Percentiles rank a stretch among this genome's conserved stretches.
phyloP scores from a whole-genome alignment of 192 early-diverging fungal genomes.

The Backusella luteola region DNA sequence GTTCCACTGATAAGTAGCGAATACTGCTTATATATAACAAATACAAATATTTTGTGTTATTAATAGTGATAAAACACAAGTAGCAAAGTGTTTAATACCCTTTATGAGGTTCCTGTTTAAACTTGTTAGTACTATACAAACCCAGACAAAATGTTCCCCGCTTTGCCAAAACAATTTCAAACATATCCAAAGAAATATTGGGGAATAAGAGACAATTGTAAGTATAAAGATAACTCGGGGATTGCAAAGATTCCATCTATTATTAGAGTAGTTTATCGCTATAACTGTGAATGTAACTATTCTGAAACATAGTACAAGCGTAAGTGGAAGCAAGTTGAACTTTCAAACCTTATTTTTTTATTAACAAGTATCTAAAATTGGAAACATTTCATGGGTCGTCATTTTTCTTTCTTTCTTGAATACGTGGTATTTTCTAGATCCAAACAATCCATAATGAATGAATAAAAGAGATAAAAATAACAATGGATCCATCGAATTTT shows the following conservation, averaged over 20 bases:
- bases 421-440: background rate
- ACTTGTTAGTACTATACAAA: background rate
- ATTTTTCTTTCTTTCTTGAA: no score
- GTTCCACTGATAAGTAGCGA: no score
- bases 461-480: no score
- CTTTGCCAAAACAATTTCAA: background rate
- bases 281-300: background rate
- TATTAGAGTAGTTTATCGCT: background rate
- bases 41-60: no score
- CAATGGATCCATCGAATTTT: no score
- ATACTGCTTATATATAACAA: no score
- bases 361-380: background rate
- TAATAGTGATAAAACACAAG: no score
- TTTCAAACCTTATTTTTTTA: background rate
- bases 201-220: background rate
- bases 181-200: background rate
- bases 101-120: background rate
- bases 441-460: background rate
- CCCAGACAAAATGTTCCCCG: background rate
- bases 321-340: background rate
- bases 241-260: background rate
- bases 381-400: conserved; percentile 1
- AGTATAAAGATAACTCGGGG: background rate
- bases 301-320: background rate
- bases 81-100: background rate